Evolutionary conservation across 2,329 filamentous ascomycete species (phyloP).

Genomic region (Chrysoporthe deuterocubensis): DNA sequence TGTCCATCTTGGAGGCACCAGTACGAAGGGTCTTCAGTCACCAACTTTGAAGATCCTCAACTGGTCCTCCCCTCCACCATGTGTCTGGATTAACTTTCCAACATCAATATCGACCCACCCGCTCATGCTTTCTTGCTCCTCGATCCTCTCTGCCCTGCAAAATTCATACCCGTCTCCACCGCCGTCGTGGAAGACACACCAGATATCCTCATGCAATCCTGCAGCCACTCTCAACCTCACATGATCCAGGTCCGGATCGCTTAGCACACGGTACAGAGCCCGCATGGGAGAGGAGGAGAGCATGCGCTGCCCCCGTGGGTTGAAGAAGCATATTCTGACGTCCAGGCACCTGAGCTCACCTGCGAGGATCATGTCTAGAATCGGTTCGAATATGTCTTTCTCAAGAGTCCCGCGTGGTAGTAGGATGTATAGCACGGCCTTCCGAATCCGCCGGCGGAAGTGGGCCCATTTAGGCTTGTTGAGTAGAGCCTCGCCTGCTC

Average conservation of each 20-base stretch:
- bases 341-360: slow-evolving; percentile 33
- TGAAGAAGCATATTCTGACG: slow-evolving; percentile 23
- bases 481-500: slow-evolving; percentile 8
- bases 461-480: background rate
- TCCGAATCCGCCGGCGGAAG: slow-evolving; percentile 31
- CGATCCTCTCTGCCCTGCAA: background rate
- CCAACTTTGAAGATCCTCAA: slow-evolving; percentile 16
- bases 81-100: slow-evolving; percentile 31
- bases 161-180: background rate
- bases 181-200: slow-evolving; percentile 48
- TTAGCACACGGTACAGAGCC: slow-evolving; percentile 46
- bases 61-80: slow-evolving; percentile 18
- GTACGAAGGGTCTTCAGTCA: slow-evolving; percentile 3
- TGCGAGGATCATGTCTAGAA: slow-evolving; percentile 36
- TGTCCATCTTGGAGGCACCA: background rate
- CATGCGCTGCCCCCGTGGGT: slow-evolving; percentile 23
- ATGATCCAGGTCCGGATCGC: slow-evolving; percentile 49
- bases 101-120: slow-evolving; percentile 35
- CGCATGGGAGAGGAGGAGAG: slow-evolving; percentile 24
- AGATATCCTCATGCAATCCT: slow-evolving; percentile 41
- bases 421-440: slow-evolving; percentile 31
- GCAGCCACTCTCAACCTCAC: slow-evolving; percentile 44
- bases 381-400: slow-evolving; percentile 29
- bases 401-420: slow-evolving; percentile 31
- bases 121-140: background rate